phyloP scores from a whole-genome alignment of 2,329 filamentous ascomycete genomes.

The Fusarium cyanostomum region DNA sequence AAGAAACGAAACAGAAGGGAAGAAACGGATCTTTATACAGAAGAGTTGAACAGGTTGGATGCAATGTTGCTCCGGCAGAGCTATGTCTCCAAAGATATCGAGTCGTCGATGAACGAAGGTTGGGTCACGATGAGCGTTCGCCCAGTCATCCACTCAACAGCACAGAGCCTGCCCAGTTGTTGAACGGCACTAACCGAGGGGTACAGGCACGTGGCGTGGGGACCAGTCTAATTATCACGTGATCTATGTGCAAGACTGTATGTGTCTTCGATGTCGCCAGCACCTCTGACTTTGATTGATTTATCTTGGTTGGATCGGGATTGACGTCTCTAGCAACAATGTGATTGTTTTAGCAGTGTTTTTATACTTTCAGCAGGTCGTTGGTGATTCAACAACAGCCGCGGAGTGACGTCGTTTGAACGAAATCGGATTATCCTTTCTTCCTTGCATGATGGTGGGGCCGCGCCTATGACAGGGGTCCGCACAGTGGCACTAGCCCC shows the following conservation, averaged over 20 bases:
- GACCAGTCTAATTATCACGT: slow-evolving; percentile 26
- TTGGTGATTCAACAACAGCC: neutral
- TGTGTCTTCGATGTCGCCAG: too few species aligned
- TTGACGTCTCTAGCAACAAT: neutral
- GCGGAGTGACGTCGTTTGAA: slow-evolving; percentile 37
- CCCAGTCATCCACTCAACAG: slow-evolving; percentile 34
- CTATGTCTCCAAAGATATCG: slow-evolving; percentile 18
- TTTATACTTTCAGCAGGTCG: neutral
- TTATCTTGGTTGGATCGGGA: neutral
- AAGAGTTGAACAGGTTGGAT: slow-evolving; percentile 16
- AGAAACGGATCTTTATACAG: neutral
- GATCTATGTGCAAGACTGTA: neutral
- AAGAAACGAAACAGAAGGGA: neutral
- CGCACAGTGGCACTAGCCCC: slow-evolving; percentile 46
- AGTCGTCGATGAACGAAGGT: slow-evolving; percentile 27
- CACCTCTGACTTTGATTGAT: neutral
- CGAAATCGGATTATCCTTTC: slow-evolving; percentile 41
- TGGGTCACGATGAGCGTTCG: slow-evolving; percentile 31
- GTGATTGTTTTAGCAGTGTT: neutral
- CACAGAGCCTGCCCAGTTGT: slow-evolving; percentile 41
- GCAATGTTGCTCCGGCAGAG: slow-evolving; percentile 16
- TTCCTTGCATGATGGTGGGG: slow-evolving; percentile 39
- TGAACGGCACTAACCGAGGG: slow-evolving; percentile 45
- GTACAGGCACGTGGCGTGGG: slow-evolving; percentile 42
- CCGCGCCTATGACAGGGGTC: slow-evolving; percentile 35